Percentiles rank a stretch among this genome's conserved stretches.
Conservation (phyloP, 441 rosid genomes). For the Adansonia madagascariensis region DNA sequence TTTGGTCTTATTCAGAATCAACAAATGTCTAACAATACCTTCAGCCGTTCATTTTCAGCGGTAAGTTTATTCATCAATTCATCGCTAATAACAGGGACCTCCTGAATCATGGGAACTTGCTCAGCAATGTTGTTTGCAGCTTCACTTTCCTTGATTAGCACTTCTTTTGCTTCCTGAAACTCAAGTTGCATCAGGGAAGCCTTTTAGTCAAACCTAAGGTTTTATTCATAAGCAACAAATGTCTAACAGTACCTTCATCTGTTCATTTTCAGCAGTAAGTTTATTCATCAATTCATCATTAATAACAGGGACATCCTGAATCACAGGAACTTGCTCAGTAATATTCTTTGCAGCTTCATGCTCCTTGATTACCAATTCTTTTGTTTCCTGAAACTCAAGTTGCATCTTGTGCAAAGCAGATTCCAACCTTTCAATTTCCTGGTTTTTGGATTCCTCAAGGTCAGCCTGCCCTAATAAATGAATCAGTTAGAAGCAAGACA, state of each 20-base stretch:
- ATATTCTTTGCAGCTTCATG: conserved; percentile 46
- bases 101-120: conserved; percentile 43
- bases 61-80: conserved; percentile 60
- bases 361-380: conserved; percentile 50
- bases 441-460: conserved; percentile 65
- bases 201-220: not conserved
- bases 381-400: conserved; percentile 50
- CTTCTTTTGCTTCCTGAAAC: conserved; percentile 52
- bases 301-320: conserved; percentile 55
- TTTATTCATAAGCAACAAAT: conserved; percentile 26
- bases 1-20: conserved; percentile 23
- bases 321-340: conserved; percentile 41
- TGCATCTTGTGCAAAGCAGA: conserved; percentile 71
- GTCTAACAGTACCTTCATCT: conserved; percentile 61
- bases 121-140: conserved; percentile 45
- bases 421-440: conserved; percentile 71
- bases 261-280: conserved; percentile 77
- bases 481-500: conserved; percentile 31
- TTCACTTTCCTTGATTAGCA: conserved; percentile 47
- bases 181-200: conserved; percentile 38
- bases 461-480: conserved; percentile 52
- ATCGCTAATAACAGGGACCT: conserved; percentile 56
- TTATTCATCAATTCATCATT: conserved; percentile 57
- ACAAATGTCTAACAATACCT: conserved; percentile 47
- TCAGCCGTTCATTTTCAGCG: conserved; percentile 81